phyloP scores from a whole-genome alignment of 371 early-diverging fungal genomes.

The Mortierella sp. region DNA sequence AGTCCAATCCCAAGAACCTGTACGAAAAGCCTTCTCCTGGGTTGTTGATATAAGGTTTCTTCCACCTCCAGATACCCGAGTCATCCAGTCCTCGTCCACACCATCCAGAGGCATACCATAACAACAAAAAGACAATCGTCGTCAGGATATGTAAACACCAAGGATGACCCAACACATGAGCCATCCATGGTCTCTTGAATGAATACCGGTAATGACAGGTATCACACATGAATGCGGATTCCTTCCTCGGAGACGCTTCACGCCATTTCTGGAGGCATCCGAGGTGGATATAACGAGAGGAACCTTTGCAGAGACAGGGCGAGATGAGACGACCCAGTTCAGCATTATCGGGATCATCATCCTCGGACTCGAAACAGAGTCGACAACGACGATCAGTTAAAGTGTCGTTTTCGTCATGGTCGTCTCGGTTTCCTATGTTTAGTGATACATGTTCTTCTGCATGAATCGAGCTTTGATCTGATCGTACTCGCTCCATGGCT shows the following conservation, averaged over 20 bases:
- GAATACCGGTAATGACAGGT: constrained; percentile 48
- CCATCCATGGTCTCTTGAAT: constrained; percentile 30
- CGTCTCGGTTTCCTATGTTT: neutral
- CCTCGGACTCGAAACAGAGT: constrained; percentile 35
- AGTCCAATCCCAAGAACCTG: constrained; percentile 11
- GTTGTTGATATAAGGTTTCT: neutral
- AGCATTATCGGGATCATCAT: constrained; percentile 18
- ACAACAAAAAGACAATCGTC: neutral
- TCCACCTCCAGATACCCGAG: constrained; percentile 14
- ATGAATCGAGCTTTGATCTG: too few relatives aligned
- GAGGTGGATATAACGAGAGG: constrained; percentile 40
- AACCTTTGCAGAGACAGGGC: constrained; percentile 46
- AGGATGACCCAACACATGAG: constrained; percentile 6
- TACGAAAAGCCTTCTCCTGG: too few relatives aligned
- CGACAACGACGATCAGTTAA: constrained; percentile 39
- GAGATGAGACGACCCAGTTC: constrained; percentile 28
- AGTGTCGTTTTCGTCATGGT: neutral
- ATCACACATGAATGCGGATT: constrained; percentile 26
- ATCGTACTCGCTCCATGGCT: too few relatives aligned
- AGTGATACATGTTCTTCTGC: neutral
- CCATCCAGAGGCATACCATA: constrained; percentile 2
- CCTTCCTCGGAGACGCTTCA: constrained; percentile 10
- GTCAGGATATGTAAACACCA: constrained; percentile 24
- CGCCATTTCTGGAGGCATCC: constrained; percentile 44
- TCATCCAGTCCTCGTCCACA: constrained; percentile 8